These are phyloP conservation scores for Lyophyllum decastes DNA, from an alignment of 768 basidiomycete genomes.

Conservation along the genomic window DNA sequence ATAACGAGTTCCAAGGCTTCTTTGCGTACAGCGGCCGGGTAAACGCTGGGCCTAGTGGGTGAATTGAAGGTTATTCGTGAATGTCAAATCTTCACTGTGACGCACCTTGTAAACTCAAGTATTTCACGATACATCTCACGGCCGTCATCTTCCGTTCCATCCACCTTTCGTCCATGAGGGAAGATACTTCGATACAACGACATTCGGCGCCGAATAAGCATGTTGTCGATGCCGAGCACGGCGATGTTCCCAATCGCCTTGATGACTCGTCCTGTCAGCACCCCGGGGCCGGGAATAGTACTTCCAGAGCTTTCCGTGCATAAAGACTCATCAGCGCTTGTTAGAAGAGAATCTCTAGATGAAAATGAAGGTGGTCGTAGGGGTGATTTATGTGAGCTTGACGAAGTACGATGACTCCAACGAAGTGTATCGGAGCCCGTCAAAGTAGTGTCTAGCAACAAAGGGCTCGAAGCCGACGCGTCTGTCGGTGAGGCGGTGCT, in stretches of 20 bases:
- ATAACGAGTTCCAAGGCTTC: conserved; percentile 8
- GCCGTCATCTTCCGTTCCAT: conserved; percentile 1
- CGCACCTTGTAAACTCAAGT: conserved; percentile 9
- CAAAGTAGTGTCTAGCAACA: neutral
- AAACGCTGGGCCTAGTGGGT: neutral
- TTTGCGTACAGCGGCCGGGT: conserved; percentile 7
- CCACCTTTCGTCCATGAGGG: conserved; percentile 6
- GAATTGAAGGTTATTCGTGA: neutral
- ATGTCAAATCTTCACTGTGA: neutral
- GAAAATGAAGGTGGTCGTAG: neutral
- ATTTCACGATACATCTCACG: conserved; percentile 9
- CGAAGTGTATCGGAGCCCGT: neutral
- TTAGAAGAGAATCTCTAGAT: neutral
- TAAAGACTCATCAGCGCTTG: neutral
- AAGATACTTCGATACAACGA: conserved; percentile 7
- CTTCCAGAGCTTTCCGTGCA: conserved; percentile 9
- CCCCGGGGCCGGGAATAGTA: conserved; percentile 5
- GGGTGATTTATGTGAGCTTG: neutral
- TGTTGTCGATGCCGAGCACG: conserved; percentile 8
- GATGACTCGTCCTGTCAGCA: conserved; percentile 8
- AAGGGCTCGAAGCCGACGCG: neutral
- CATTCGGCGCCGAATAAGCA: conserved; percentile 7
- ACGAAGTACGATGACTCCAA: conserved; percentile 6
- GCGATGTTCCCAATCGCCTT: conserved; percentile 11
- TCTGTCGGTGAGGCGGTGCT: neutral